A percentile compares a stretch with the other conserved stretches of the same genome.
Evolutionary conservation across 192 early-diverging fungal species (phyloP).

Genomic region (Pilobolus umbonatus): DNA sequence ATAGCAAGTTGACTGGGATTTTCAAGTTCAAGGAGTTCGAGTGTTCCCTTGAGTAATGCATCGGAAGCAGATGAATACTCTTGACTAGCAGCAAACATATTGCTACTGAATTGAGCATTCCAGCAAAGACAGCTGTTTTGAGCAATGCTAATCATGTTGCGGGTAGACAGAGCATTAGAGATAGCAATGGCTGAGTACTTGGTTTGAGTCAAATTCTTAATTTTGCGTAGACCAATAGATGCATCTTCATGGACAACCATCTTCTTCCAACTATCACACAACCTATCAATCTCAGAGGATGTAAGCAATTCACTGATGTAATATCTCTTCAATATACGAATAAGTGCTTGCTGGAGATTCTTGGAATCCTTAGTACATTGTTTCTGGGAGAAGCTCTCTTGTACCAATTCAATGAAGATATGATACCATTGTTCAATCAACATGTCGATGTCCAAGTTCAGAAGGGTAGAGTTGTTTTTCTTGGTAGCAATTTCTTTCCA

Average conservation of each 20-base stretch:
- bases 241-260: slow-evolving; percentile 18
- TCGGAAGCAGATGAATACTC: not conserved
- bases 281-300: slow-evolving; percentile 2
- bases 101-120: slow-evolving; percentile 22
- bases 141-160: slow-evolving; percentile 17
- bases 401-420: slow-evolving; percentile 4
- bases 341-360: slow-evolving; percentile 7
- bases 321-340: slow-evolving; percentile 1
- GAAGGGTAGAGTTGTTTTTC: slow-evolving; percentile 6
- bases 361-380: not conserved
- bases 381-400: not conserved
- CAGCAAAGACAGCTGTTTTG: slow-evolving; percentile 21
- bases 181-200: slow-evolving; percentile 18
- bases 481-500: slow-evolving; percentile 11
- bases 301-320: slow-evolving; percentile 3
- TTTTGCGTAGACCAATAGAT: slow-evolving; percentile 5
- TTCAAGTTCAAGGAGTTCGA: slow-evolving; percentile 8
- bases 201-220: slow-evolving; percentile 11
- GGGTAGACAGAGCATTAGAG: slow-evolving; percentile 16
- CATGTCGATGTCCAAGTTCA: not conserved
- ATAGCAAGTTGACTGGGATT: slow-evolving; percentile 13
- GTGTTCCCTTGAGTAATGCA: not conserved
- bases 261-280: slow-evolving; percentile 9
- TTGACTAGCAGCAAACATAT: slow-evolving; percentile 2
- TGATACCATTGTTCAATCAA: slow-evolving; percentile 20